These are phyloP conservation scores for Solanum ossicruentum DNA, from an alignment of 257 asterid genomes.

Conservation along the genomic window DNA sequence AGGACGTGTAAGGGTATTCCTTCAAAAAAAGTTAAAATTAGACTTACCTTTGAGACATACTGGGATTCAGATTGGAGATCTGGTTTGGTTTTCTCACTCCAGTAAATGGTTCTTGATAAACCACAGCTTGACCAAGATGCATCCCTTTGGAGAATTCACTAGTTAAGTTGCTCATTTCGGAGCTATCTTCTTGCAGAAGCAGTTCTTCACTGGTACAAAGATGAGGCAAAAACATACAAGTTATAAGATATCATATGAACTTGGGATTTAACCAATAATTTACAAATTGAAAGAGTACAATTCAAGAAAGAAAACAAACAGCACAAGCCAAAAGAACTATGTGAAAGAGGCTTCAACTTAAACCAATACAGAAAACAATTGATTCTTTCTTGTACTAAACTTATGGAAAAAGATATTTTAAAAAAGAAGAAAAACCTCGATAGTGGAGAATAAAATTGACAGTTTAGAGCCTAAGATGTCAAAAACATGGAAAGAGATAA, in stretches of 20 bases:
- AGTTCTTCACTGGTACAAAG: constrained; percentile 68
- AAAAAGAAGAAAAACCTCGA: neutral
- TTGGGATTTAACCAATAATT: neutral
- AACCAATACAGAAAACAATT: neutral
- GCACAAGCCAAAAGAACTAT: neutral
- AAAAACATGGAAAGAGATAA: neutral
- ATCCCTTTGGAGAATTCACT: constrained; percentile 58
- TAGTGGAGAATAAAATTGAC: neutral
- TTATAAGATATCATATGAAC: neutral
- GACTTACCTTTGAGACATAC: constrained; percentile 45
- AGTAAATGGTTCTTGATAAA: constrained; percentile 29
- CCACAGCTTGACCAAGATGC: constrained; percentile 46
- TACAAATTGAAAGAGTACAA: neutral
- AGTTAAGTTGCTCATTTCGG: constrained; percentile 49
- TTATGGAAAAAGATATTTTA: neutral
- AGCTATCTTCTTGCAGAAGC: constrained; percentile 81
- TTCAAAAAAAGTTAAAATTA: neutral
- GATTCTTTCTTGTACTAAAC: neutral
- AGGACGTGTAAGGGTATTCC: neutral
- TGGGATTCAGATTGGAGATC: constrained; percentile 26
- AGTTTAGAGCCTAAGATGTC: neutral
- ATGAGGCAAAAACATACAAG: neutral
- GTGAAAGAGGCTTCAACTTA: neutral
- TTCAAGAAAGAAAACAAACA: neutral
- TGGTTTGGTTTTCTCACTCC: constrained; percentile 47